A percentile compares a stretch with the other conserved stretches of the same genome.
phyloP scores from a whole-genome alignment of 2,329 filamentous ascomycete species.

The Cercospora beticola region DNA sequence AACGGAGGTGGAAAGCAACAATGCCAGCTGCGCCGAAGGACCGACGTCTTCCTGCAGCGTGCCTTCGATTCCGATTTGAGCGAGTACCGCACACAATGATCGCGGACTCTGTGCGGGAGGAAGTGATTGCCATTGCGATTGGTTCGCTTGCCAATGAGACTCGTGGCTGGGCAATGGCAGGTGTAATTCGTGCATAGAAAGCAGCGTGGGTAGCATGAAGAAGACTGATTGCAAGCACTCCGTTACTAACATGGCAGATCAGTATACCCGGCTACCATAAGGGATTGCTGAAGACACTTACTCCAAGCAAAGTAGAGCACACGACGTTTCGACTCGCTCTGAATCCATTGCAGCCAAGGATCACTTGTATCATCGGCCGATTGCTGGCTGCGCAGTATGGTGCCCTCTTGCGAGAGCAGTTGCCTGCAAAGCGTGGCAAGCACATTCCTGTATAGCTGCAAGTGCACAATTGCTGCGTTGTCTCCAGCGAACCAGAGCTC shows the following conservation, averaged over 20 bases:
- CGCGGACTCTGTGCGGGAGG: not conserved
- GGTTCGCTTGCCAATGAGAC: not conserved
- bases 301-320: not conserved
- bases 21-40: not conserved
- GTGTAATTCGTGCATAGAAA: not conserved
- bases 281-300: not conserved
- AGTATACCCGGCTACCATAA: not conserved
- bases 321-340: not conserved
- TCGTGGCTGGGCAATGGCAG: not conserved
- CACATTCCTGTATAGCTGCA: not conserved
- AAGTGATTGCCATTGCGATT: not conserved
- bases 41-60: not conserved
- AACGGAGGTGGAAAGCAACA: not conserved
- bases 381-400: not conserved
- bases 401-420: not conserved
- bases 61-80: not conserved
- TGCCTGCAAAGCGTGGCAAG: not conserved
- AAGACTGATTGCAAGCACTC: not conserved
- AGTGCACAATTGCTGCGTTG: not conserved
- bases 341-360: not conserved
- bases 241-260: not conserved
- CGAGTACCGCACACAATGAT: not conserved
- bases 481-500: not conserved
- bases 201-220: not conserved
- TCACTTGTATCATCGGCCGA: not conserved